These are phyloP conservation scores for Podospora tetraspora DNA, from an alignment of 495 filamentous ascomycete species.

Conservation along the genomic window DNA sequence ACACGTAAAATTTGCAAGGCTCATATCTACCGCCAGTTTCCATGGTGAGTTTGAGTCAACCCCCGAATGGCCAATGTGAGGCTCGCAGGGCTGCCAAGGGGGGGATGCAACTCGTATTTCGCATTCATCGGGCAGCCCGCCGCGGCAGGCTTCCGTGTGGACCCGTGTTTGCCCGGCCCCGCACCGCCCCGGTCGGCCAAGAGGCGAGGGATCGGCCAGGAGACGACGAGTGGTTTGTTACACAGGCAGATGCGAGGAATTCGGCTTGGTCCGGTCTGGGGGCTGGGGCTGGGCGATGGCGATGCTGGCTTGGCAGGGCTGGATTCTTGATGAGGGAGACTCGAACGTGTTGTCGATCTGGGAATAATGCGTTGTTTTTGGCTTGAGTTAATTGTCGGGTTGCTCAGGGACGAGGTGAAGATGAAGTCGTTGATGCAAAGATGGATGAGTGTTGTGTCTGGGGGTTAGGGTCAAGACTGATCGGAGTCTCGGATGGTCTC, in stretches of 20 bases:
- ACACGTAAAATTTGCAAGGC: neutral
- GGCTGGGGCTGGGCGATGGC: no score
- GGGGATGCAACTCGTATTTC: constrained; percentile 10
- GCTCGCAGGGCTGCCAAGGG: neutral
- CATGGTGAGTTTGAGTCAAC: neutral
- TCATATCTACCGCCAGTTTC: neutral
- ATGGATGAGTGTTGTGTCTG: neutral
- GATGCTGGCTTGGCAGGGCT: constrained; percentile 12
- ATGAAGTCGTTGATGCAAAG: neutral
- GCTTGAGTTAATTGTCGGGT: neutral
- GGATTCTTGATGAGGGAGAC: neutral
- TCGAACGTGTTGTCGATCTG: neutral
- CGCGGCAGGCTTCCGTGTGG: neutral
- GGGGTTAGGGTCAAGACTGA: neutral
- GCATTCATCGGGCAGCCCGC: neutral
- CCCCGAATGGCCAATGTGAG: neutral
- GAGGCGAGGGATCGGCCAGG: neutral
- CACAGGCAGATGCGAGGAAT: neutral
- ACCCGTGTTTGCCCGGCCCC: constrained; percentile 8
- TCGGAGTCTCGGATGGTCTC: neutral
- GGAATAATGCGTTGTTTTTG: neutral
- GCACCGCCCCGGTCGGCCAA: constrained; percentile 3
- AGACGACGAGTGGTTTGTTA: constrained; percentile 1
- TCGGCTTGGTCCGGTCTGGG: neutral
- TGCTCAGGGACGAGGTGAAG: neutral